phyloP scores from a whole-genome alignment of 2,329 filamentous ascomycete genomes.

The Diplodia mutila region DNA sequence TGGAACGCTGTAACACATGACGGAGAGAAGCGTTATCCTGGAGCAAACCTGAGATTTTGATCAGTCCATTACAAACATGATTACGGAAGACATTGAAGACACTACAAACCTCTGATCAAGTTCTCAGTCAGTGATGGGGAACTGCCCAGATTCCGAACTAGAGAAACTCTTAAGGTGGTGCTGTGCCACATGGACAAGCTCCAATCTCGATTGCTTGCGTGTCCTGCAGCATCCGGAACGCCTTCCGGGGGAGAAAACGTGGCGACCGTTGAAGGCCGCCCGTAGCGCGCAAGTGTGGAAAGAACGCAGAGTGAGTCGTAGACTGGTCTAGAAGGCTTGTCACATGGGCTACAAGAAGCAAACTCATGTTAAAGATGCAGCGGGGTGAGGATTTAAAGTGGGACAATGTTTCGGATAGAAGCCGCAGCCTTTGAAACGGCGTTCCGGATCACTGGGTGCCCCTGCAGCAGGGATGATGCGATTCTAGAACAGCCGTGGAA shows the following conservation, averaged over 20 bases:
- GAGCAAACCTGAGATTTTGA: background rate
- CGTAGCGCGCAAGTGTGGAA: background rate
- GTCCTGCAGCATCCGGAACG: background rate
- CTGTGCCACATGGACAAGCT: background rate
- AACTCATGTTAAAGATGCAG: background rate
- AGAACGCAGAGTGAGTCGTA: background rate
- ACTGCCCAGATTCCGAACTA: background rate
- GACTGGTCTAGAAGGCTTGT: background rate
- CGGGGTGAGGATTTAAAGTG: conserved; percentile 17
- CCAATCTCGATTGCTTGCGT: background rate
- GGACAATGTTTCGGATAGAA: conserved; percentile 21
- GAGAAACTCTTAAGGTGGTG: background rate
- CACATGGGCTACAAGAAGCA: background rate
- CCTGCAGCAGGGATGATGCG: conserved; percentile 3
- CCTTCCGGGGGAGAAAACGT: background rate
- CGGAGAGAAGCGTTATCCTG: background rate
- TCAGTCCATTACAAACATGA: too few relatives aligned
- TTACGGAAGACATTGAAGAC: too few relatives aligned
- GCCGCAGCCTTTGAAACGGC: conserved; percentile 6
- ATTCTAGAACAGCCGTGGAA: conserved; percentile 18
- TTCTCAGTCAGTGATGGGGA: background rate
- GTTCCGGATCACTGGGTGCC: conserved; percentile 15
- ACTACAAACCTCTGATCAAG: too few relatives aligned
- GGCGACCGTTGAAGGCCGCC: background rate
- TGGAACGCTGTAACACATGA: background rate